A percentile compares a stretch with the other conserved stretches of the same genome.
phyloP scores from a whole-genome alignment of 805 yeast species.

The Saccharomyces paradoxus region DNA sequence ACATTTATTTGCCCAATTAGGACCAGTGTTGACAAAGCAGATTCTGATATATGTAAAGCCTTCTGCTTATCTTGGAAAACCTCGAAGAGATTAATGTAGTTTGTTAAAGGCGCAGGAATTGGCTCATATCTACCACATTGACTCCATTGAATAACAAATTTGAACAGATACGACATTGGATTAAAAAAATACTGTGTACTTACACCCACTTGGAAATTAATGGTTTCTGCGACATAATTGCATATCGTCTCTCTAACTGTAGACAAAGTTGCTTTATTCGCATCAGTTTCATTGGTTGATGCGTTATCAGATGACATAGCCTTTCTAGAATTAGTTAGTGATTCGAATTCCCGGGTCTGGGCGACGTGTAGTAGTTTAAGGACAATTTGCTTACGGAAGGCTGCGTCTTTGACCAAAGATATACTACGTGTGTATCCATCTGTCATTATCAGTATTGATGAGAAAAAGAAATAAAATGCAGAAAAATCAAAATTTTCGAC shows the following conservation, averaged over 20 bases:
- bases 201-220: slow-evolving; percentile 27
- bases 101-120: slow-evolving; percentile 9
- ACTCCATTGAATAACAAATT: slow-evolving; percentile 28
- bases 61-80: slow-evolving; percentile 15
- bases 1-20: slow-evolving; percentile 75
- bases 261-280: slow-evolving; percentile 2
- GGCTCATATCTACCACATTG: slow-evolving; percentile 27
- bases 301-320: not conserved
- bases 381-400: slow-evolving; percentile 12
- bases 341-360: slow-evolving; percentile 16
- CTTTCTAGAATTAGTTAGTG: slow-evolving; percentile 12
- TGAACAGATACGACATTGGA: slow-evolving; percentile 28
- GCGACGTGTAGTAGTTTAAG: slow-evolving; percentile 12
- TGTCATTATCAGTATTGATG: slow-evolving; percentile 25
- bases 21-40: slow-evolving; percentile 70
- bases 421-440: slow-evolving; percentile 28
- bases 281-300: not conserved
- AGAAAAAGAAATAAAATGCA: slow-evolving; percentile 25
- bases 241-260: slow-evolving; percentile 19
- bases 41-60: slow-evolving; percentile 38
- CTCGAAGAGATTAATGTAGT: slow-evolving; percentile 13
- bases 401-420: slow-evolving; percentile 17
- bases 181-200: slow-evolving; percentile 27
- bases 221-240: slow-evolving; percentile 15
- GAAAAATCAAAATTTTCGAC: slow-evolving; percentile 80